These are phyloP conservation scores for Saccharomycopsis fodiens DNA, from an alignment of 805 yeast species.

Conservation along the genomic window DNA sequence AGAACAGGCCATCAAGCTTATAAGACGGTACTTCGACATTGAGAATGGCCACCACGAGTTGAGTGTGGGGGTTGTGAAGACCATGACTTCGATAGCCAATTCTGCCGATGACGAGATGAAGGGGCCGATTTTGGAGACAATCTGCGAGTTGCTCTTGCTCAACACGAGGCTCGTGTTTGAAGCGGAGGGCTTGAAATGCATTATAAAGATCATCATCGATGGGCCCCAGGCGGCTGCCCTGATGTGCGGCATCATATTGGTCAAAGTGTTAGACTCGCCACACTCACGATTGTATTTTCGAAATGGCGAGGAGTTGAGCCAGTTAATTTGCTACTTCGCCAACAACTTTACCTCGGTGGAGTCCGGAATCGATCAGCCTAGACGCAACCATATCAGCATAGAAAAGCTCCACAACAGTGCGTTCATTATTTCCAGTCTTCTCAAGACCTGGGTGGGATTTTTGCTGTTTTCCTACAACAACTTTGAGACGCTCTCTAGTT, in stretches of 20 bases:
- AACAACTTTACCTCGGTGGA: constrained; percentile 13
- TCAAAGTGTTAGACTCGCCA: constrained; percentile 52
- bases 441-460: constrained; percentile 75
- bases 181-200: constrained; percentile 35
- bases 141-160: constrained; percentile 42
- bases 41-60: constrained; percentile 45
- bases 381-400: constrained; percentile 37
- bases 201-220: constrained; percentile 43
- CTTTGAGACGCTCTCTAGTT: constrained; percentile 45
- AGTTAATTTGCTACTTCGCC: constrained; percentile 41
- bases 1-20: constrained; percentile 66
- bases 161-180: constrained; percentile 36
- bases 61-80: constrained; percentile 50
- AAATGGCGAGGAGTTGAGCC: constrained; percentile 54
- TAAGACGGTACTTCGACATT: constrained; percentile 53
- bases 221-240: constrained; percentile 43
- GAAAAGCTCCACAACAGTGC: constrained; percentile 56
- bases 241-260: constrained; percentile 38
- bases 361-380: background rate
- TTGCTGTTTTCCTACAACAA: constrained; percentile 52
- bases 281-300: constrained; percentile 40
- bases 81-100: constrained; percentile 57
- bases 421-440: constrained; percentile 46
- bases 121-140: constrained; percentile 42
- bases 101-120: constrained; percentile 44